These are phyloP conservation scores for Mycena sp. DNA, from an alignment of 1,284 basidiomycete genomes.

Conservation along the genomic window DNA sequence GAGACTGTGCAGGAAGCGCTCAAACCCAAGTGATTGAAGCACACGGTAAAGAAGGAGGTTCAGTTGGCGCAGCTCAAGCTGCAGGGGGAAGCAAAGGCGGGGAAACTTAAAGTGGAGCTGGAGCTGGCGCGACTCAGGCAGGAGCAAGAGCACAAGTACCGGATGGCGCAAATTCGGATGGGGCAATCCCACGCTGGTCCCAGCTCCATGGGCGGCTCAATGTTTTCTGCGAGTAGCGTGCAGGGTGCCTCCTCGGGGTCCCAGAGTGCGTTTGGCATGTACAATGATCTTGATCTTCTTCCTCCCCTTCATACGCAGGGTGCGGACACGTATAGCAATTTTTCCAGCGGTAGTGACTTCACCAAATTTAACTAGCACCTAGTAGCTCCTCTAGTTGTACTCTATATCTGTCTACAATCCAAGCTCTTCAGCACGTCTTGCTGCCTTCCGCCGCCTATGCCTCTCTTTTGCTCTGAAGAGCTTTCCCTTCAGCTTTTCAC, in stretches of 20 bases:
- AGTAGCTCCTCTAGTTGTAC: not conserved
- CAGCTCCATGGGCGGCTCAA: too few relatives aligned
- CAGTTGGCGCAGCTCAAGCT: not conserved
- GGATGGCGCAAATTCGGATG: not conserved
- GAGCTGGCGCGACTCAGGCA: too few relatives aligned
- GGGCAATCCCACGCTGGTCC: not conserved
- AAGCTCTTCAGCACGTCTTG: not conserved
- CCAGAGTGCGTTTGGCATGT: too few relatives aligned
- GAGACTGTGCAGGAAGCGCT: not conserved
- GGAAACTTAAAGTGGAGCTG: not conserved
- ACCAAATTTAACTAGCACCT: too few relatives aligned
- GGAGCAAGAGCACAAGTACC: slow-evolving; percentile 1
- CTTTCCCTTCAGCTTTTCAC: not conserved
- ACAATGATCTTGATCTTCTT: too few relatives aligned
- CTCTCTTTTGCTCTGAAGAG: too few relatives aligned
- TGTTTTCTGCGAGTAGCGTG: too few relatives aligned
- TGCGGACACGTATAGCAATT: not conserved
- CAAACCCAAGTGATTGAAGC: not conserved
- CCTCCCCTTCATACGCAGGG: not conserved
- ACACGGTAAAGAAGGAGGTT: not conserved
- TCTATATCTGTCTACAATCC: not conserved
- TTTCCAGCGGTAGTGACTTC: not conserved
- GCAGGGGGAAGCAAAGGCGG: not conserved
- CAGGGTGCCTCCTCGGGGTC: too few relatives aligned
- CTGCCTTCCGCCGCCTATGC: not conserved